phyloP scores from a whole-genome alignment of 1,284 basidiomycete genomes.

The Inonotus obliquus region DNA sequence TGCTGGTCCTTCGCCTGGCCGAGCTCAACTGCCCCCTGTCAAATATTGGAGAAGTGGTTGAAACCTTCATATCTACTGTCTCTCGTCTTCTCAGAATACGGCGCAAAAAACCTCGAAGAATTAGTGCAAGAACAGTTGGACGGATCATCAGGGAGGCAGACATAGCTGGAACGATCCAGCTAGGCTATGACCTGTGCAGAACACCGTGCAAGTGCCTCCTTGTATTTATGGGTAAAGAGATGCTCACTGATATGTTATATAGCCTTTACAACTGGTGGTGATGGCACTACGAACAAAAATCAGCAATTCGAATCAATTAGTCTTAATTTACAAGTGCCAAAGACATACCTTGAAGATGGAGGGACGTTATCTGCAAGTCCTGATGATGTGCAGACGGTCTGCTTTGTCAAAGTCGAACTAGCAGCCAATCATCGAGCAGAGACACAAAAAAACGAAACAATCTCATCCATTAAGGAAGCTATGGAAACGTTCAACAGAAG shows the following conservation, averaged over 20 bases:
- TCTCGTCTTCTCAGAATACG: neutral
- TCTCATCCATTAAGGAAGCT: neutral
- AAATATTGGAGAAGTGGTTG: neutral
- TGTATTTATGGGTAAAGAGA: neutral
- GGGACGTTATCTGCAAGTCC: no score
- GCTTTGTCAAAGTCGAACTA: neutral
- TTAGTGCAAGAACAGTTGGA: neutral
- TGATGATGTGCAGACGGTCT: no score
- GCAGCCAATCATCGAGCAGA: neutral
- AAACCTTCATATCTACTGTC: neutral
- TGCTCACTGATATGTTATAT: neutral
- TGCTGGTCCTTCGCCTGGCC: neutral
- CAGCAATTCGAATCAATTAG: neutral
- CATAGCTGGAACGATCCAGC: neutral
- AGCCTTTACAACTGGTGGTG: neutral
- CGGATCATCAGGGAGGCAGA: neutral
- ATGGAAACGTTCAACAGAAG: neutral
- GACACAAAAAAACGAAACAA: neutral
- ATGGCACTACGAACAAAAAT: neutral
- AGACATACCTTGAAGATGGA: neutral
- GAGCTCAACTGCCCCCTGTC: neutral
- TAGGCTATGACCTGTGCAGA: neutral
- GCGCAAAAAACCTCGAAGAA: neutral
- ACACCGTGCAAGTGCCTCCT: neutral
- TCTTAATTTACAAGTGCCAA: neutral